Percentiles rank a stretch among this genome's conserved stretches.
Evolutionary conservation across 768 basidiomycete genomes (phyloP).

Genomic region (Phallus indusiatus): DNA sequence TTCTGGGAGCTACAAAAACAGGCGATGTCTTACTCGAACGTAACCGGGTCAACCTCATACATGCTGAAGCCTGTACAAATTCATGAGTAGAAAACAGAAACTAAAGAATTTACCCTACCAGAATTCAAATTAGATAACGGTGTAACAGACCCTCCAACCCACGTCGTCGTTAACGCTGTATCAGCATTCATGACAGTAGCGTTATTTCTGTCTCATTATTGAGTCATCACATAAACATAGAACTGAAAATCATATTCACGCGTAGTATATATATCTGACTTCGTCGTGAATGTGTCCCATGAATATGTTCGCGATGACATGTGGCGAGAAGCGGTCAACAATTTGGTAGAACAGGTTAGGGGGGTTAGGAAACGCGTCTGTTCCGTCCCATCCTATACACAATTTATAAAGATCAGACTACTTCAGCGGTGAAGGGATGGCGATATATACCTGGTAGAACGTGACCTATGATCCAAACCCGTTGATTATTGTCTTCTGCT

Average conservation of each 20-base stretch:
- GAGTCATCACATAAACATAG: not conserved
- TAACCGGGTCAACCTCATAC: slow-evolving; percentile 19
- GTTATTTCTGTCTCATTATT: slow-evolving; percentile 1
- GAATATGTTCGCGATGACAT: slow-evolving; percentile 17
- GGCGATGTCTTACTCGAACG: not conserved
- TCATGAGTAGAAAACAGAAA: not conserved
- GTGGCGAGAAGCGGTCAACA: slow-evolving; percentile 18
- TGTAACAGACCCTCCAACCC: slow-evolving; percentile 19
- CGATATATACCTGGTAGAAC: slow-evolving; percentile 27
- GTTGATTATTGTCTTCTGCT: slow-evolving; percentile 69
- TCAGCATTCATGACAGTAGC: slow-evolving; percentile 1
- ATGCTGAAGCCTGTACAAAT: slow-evolving; percentile 15
- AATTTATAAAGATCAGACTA: no score
- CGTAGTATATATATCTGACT: slow-evolving; percentile 12
- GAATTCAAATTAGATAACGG: slow-evolving; percentile 17
- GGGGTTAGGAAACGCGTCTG: slow-evolving; percentile 50
- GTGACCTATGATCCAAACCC: slow-evolving; percentile 49
- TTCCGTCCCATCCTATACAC: slow-evolving; percentile 38
- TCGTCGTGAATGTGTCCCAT: slow-evolving; percentile 22
- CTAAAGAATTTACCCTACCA: not conserved
- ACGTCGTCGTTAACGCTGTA: slow-evolving; percentile 11
- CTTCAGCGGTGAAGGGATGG: not conserved
- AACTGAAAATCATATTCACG: slow-evolving; percentile 10
- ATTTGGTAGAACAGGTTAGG: slow-evolving; percentile 53
- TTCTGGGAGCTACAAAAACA: not conserved